These are phyloP conservation scores for Thermoascus crustaceus DNA, from an alignment of 2,329 filamentous ascomycete genomes.

Conservation along the genomic window DNA sequence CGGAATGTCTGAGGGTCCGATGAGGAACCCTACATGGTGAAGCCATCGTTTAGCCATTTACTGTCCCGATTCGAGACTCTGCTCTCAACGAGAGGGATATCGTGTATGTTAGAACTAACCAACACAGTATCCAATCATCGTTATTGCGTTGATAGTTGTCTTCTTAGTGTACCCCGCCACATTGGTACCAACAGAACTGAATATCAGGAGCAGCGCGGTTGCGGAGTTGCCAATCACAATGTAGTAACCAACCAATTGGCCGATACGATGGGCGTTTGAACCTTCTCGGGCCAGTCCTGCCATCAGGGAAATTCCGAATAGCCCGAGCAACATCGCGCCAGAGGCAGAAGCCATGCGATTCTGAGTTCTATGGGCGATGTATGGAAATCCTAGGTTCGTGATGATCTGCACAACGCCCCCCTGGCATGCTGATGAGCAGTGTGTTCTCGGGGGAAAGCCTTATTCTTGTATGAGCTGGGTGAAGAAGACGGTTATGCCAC, in stretches of 20 bases:
- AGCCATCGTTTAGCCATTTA: too few relatives aligned
- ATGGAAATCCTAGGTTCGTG: not conserved
- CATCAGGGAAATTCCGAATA: conserved; percentile 1
- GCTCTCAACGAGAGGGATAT: too few relatives aligned
- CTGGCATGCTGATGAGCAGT: conserved; percentile 2
- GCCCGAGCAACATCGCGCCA: not conserved
- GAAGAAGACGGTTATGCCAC: conserved; percentile 2
- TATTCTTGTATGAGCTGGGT: not conserved
- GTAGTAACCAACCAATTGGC: not conserved
- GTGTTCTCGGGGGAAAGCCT: not conserved
- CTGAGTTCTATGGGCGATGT: not conserved
- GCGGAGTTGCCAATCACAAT: not conserved
- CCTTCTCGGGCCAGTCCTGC: not conserved
- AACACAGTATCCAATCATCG: not conserved
- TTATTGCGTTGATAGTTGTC: conserved; percentile 1
- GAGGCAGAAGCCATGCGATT: conserved; percentile 1
- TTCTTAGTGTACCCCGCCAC: too few relatives aligned
- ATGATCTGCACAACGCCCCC: conserved; percentile 1
- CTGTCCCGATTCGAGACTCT: too few relatives aligned
- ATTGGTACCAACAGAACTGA: not conserved
- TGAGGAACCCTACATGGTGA: too few relatives aligned
- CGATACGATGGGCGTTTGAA: not conserved
- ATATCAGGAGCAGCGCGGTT: not conserved
- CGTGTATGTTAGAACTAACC: too few relatives aligned
- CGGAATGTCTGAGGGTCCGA: conserved; percentile 3